Evolutionary conservation across 1,139 yeast genomes (phyloP), one percentile per base, ranked within the genome.

Genomic region (Scheffersomyces cryptocercus): DNA sequence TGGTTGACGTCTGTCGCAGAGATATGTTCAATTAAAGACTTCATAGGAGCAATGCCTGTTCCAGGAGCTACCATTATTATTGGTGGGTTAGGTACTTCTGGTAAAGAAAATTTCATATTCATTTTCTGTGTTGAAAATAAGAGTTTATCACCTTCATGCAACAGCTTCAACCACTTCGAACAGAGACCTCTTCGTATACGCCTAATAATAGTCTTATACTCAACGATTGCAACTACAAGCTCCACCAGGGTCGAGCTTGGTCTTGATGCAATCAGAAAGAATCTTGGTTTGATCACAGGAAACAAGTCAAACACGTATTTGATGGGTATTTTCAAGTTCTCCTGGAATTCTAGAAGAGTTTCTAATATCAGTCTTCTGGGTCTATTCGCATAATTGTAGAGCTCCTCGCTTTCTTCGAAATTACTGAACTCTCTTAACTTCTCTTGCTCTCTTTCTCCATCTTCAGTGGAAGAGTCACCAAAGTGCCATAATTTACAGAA

Each of bases 1-100:
- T 61, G 67, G 48, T 29, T 32, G 5, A 35, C 32, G 3, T 36
- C 38, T 16, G 35, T 37, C 1, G 61, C 49, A 5, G 48, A 62
- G 26, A 58, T 52, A 3, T 63, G 49, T 36, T 78, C 79, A 10
- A 89, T 73, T 20, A 88, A 58, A 1, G 89, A 77, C 55, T 87
- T 78, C 77, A 90, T 82, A 1, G 97, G 97, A 0, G 98, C 97
- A 7, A 91, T 72, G 1, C 98, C 98, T 0, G 97, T 91, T 6
- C 97, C 98, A 0, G 97, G 95, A 0, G 93, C 84, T 5, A 90
- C 76, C 78, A 90, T 72, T 4, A 90, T 68, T 29, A 86, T 65
- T 0, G 96, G 95, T 1, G 68, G 69, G 3, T 53, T 50, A 0
- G 52, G 50, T 4, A 35, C 40, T 9, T 36, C 39, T 3, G 58